Conservation (phyloP, 805 yeast species). For the Lachancea lanzarotensis region DNA sequence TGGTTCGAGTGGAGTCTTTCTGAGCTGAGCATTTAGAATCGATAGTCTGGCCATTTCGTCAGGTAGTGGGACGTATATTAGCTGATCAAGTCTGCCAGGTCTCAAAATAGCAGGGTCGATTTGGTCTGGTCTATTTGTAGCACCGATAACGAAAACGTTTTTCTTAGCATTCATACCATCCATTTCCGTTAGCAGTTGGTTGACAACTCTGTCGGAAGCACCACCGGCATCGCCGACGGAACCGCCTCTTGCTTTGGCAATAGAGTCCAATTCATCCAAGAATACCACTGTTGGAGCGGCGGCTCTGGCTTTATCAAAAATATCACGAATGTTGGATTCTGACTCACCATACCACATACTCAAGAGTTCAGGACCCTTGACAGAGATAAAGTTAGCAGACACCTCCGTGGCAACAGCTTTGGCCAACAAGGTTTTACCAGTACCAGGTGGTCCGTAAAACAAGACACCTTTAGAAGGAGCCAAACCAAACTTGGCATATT, state of each 20-base stretch:
- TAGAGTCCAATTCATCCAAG: slow-evolving; percentile 95
- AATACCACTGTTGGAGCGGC: slow-evolving; percentile 99
- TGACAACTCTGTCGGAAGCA: slow-evolving; percentile 92
- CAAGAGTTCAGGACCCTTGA: slow-evolving; percentile 92
- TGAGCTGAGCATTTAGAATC: slow-evolving; percentile 88
- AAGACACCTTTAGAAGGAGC: slow-evolving; percentile 98
- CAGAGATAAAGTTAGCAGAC: slow-evolving; percentile 95
- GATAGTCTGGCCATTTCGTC: slow-evolving; percentile 92
- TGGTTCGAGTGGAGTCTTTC: slow-evolving; percentile 98
- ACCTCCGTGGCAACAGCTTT: slow-evolving; percentile 99
- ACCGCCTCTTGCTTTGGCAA: slow-evolving; percentile 95
- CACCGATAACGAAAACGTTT: slow-evolving; percentile 98
- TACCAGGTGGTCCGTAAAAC: slow-evolving; percentile 99
- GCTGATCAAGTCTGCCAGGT: slow-evolving; percentile 98
- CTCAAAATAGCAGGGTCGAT: slow-evolving; percentile 97
- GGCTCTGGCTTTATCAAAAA: slow-evolving; percentile 96
- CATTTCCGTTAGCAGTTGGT: slow-evolving; percentile 95
- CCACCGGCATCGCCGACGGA: slow-evolving; percentile 92
- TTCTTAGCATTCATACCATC: slow-evolving; percentile 99
- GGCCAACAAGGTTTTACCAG: slow-evolving; percentile 97
- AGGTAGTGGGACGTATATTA: slow-evolving; percentile 97
- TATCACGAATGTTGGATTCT: slow-evolving; percentile 94
- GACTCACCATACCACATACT: slow-evolving; percentile 99
- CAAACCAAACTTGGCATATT: slow-evolving; percentile 95
- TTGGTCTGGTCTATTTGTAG: slow-evolving; percentile 99